Conservation (phyloP, 1,139 yeast species). For the Casaregolazyma suthepensis region DNA sequence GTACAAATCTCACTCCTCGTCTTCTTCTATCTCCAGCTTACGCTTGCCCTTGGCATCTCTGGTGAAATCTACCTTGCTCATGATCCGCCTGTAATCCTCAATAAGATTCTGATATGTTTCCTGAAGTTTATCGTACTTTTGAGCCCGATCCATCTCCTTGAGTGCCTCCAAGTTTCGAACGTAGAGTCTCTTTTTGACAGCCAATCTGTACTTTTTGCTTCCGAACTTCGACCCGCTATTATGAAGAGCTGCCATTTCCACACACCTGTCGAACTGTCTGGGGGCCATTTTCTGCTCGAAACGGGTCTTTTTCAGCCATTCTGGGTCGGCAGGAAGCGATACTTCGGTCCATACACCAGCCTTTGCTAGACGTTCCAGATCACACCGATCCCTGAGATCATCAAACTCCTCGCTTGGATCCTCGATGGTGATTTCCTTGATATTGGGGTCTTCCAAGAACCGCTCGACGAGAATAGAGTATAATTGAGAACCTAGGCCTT, state of each 20-base stretch:
- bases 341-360: conserved; percentile 29
- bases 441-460: conserved; percentile 49
- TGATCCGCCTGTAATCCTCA: conserved; percentile 61
- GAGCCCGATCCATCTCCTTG: conserved; percentile 53
- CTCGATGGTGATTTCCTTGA: conserved; percentile 82
- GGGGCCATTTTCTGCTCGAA: conserved; percentile 55
- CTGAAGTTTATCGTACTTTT: conserved; percentile 62
- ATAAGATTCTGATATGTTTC: conserved; percentile 65
- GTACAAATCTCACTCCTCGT: not conserved
- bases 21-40: conserved; percentile 32
- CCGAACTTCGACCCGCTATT: conserved; percentile 28
- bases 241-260: conserved; percentile 67
- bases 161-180: conserved; percentile 76
- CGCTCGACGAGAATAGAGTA: conserved; percentile 49
- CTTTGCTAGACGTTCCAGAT: conserved; percentile 48
- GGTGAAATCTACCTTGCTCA: conserved; percentile 53
- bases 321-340: conserved; percentile 27
- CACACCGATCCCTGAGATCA: conserved; percentile 80
- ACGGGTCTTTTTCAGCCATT: conserved; percentile 42
- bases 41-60: conserved; percentile 61
- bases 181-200: conserved; percentile 66
- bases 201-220: conserved; percentile 44
- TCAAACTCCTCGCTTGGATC: conserved; percentile 95
- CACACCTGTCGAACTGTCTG: conserved; percentile 69
- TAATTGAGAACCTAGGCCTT: conserved; percentile 64